Base-by-base conservation (phyloP, 352 stramenopile species). In the Pythium periplocum region DNA sequence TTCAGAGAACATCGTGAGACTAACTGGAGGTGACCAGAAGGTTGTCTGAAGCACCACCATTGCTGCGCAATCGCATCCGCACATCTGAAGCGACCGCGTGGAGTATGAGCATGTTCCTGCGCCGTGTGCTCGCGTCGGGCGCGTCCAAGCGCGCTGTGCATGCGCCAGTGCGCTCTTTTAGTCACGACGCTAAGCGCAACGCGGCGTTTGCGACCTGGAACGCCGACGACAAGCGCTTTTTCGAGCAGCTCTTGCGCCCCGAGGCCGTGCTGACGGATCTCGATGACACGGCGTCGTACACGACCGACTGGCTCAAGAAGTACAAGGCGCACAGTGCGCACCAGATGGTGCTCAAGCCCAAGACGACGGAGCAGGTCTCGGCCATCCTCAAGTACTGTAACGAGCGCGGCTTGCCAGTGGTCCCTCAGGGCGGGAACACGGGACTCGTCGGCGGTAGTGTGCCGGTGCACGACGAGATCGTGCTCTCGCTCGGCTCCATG, bases 351-450 rank as follows among this genome's bases (percentile, higher is more conserved):
- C 70, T 96, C n/a, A 83, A 84, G 35, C 91, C 91, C 40, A 78
- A 86, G 55, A 95, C 74, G 6, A 96, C 87, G 1, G 76, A 90
- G 41, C 71, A 98, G 52, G 84, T 98, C 36, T 86, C 83, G 1
- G 64, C 69, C 12, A 78, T 99, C 30, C 75, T 99, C 38, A 70
- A 78, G 58, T 96, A 98, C 69, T 99, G 96, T 69, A 82, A 97
- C 66, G 64, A 91, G 33, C 71, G 86, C 41, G 62, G 71, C 6
- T 67, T 99, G 34, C 65, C 88, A 0, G 81, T 99, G 7, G 93
- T 98, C 17, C 91, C 96, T 4, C 96, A 99, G 65, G 95, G 90
- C 52, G 97, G 97, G 45, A 99, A 99, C 70, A 99, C 97, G 30
- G 91, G 95, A 1, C 78, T 99, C n/a, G 96, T 98, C 7, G 96